These are phyloP conservation scores for Paecilomyces niveus DNA, from an alignment of 2,329 filamentous ascomycete species.

Conservation along the genomic window DNA sequence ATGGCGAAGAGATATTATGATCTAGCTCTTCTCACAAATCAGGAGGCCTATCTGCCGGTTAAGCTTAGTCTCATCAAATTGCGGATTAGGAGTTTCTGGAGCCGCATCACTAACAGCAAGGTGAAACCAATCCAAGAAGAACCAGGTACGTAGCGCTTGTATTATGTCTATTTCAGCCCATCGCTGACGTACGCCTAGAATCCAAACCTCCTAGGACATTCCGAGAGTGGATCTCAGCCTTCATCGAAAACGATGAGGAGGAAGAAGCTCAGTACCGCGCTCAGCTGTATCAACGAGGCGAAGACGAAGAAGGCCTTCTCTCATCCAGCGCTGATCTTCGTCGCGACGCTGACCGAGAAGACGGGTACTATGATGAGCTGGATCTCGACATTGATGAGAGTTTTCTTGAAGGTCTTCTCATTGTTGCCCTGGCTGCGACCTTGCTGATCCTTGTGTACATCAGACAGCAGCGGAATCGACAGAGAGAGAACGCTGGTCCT, in stretches of 20 bases:
- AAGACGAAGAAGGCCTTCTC: constrained; percentile 27
- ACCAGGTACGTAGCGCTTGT: constrained; percentile 54
- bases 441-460: constrained; percentile 77
- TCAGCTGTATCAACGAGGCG: constrained; percentile 33
- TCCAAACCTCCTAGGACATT: constrained; percentile 68
- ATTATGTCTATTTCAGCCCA: neutral
- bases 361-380: constrained; percentile 54
- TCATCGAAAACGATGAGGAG: constrained; percentile 64
- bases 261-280: constrained; percentile 58
- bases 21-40: constrained; percentile 80
- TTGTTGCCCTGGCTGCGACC: constrained; percentile 67
- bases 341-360: constrained; percentile 31
- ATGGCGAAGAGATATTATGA: constrained; percentile 96
- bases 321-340: constrained; percentile 8
- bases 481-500: constrained; percentile 23
- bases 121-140: constrained; percentile 91
- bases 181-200: constrained; percentile 42
- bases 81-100: constrained; percentile 83
- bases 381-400: constrained; percentile 65
- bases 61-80: constrained; percentile 82
- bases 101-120: constrained; percentile 80
- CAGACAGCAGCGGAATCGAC: constrained; percentile 37
- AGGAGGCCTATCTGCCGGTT: constrained; percentile 89
- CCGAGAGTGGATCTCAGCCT: constrained; percentile 79
- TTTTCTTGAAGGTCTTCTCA: constrained; percentile 75